Evolutionary conservation across 2,329 filamentous ascomycete species (phyloP).

Genomic region (Coniochaeta prunicola): DNA sequence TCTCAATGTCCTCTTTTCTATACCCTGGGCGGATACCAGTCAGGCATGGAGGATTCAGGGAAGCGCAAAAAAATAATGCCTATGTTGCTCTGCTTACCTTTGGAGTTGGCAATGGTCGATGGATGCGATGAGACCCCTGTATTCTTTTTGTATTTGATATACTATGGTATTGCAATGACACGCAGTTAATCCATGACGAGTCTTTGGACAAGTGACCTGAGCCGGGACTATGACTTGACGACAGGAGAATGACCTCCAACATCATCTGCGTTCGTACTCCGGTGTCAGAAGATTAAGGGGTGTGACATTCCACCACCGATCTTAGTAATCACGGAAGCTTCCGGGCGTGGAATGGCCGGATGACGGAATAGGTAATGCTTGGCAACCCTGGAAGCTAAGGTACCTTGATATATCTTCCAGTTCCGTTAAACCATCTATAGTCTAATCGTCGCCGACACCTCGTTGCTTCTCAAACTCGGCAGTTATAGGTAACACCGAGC

Average conservation of each 20-base stretch:
- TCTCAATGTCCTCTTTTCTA: neutral
- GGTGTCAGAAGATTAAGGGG: neutral
- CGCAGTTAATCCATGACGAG: neutral
- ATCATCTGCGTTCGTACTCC: neutral
- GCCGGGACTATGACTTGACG: neutral
- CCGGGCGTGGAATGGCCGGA: neutral
- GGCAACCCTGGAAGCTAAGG: too few species aligned
- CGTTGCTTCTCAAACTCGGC: neutral
- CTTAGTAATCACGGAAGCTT: neutral
- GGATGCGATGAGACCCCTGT: neutral
- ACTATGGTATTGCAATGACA: neutral
- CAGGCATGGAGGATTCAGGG: neutral
- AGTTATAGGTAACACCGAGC: neutral
- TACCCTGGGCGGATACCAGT: conserved; percentile 3
- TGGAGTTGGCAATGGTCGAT: neutral
- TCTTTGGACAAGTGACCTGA: neutral
- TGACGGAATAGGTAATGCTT: neutral
- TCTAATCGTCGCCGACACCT: neutral
- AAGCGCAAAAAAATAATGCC: neutral
- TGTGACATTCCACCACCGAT: neutral
- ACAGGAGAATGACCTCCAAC: neutral
- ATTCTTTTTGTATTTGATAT: neutral
- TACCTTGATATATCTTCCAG: neutral
- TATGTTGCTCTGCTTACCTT: neutral
- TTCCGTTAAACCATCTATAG: neutral